Evolutionary conservation across 768 basidiomycete species (phyloP), one percentile per base, ranked within the genome.

Genomic region (Omphalotus guepiniiformis): DNA sequence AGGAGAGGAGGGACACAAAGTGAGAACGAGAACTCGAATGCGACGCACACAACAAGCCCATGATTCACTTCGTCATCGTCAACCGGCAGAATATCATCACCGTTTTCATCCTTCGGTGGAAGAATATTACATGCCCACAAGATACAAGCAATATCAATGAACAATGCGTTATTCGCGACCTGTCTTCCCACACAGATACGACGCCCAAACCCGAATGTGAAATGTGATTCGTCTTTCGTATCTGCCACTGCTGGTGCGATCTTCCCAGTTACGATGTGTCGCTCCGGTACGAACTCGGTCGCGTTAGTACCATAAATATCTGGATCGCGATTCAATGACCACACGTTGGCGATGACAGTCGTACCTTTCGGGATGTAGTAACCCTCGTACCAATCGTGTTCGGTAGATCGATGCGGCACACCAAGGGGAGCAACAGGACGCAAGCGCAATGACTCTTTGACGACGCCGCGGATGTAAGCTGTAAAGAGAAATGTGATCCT

Each of bases 381-480:
- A 11, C 27, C 46, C 25, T 47, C 27, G 19, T 47, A 47, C 37
- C 38, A 47, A 11, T 47, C 46, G 22, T 47, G 27, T 29, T 55
- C 54, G 9, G 55, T 52, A 6, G 58, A 50, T 18, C 50, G 53
- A 46, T 47, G 46, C 6, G 46, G 46, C 3, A 47, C 27, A 15
- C 23, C 46, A 6, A 47, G 18, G n/a, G 46, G 36, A 13, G 32
- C 23, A 18, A 29, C 26, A 12, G 46, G 26, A 23, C 39, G 46
- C 46, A 36, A 47, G n/a, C 46, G 23, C 12, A 47, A 38, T 18
- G 39, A 21, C n/a, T n/a, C n/a, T n/a, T n/a, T n/a, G n/a, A n/a
- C n/a, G n/a, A n/a, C n/a, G n/a, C n/a, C n/a, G n/a, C n/a, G n/a
- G n/a, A n/a, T n/a, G n/a, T n/a, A n/a, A n/a, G n/a, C n/a, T n/a